These are phyloP conservation scores for Dipodascopsis uninucleata DNA, from an alignment of 805 yeast species.

Conservation along the genomic window DNA sequence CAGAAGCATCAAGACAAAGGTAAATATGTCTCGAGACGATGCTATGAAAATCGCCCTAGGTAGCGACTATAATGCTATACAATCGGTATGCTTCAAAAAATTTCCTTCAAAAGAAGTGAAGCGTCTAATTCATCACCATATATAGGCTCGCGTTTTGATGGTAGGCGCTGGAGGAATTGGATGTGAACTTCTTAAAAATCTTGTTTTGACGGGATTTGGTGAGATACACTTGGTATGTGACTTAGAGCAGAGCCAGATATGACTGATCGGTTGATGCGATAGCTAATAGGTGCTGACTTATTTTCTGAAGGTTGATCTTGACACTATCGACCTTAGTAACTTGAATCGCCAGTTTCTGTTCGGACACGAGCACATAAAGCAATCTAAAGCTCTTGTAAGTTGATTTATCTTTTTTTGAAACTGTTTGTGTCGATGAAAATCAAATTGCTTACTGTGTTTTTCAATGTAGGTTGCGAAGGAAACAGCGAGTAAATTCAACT, in stretches of 20 bases:
- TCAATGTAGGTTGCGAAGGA: conserved; percentile 55
- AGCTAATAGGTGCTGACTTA: neutral
- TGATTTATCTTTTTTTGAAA: neutral
- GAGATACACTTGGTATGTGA: conserved; percentile 67
- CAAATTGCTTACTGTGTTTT: no score
- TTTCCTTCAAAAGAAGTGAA: no score
- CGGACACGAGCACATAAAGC: conserved; percentile 82
- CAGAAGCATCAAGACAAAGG: no score
- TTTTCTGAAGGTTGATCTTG: conserved; percentile 61
- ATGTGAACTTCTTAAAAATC: conserved; percentile 79
- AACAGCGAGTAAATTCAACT: conserved; percentile 72
- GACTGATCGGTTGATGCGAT: neutral
- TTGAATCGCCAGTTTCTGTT: conserved; percentile 90
- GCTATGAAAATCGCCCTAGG: no score
- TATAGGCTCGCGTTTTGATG: conserved; percentile 51
- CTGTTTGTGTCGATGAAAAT: neutral
- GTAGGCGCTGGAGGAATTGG: conserved; percentile 99
- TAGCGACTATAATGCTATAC: no score
- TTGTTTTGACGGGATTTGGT: conserved; percentile 74
- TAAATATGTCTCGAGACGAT: no score
- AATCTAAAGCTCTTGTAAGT: conserved; percentile 66
- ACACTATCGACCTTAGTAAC: conserved; percentile 89
- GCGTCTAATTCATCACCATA: no score
- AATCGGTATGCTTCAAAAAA: no score
- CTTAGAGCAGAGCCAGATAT: no score